Conservation (phyloP, 2,329 filamentous ascomycete species). For the Fusarium albidum region DNA sequence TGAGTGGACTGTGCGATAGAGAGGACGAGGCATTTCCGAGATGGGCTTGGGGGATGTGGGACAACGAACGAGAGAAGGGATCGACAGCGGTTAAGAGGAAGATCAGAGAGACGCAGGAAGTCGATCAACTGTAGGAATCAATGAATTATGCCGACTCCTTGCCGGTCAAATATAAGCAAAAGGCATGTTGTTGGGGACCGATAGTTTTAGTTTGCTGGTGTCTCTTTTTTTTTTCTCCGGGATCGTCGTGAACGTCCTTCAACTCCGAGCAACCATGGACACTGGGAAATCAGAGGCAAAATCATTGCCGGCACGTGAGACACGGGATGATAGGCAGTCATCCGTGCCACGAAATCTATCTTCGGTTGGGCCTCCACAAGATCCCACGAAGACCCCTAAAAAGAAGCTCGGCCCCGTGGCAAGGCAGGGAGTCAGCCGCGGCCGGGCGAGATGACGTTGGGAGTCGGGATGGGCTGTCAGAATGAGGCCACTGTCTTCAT, state of each 20-base stretch:
- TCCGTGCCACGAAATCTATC: constrained; percentile 24
- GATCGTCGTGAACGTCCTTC: constrained; percentile 30
- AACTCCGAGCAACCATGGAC: constrained; percentile 6
- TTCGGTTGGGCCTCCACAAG: constrained; percentile 7
- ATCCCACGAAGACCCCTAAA: constrained; percentile 18
- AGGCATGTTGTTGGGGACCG: constrained; percentile 13
- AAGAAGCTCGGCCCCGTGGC: constrained; percentile 22
- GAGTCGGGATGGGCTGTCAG: constrained; percentile 13
- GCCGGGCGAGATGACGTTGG: constrained; percentile 27
- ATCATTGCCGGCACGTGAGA: constrained; percentile 21
- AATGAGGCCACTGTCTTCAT: constrained; percentile 15
- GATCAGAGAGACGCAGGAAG: constrained; percentile 30
- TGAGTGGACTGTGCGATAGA: constrained; percentile 18
- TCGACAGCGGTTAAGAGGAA: constrained; percentile 28
- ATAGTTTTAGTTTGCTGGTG: constrained; percentile 22
- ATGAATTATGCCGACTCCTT: constrained; percentile 2
- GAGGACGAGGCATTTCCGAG: constrained; percentile 34
- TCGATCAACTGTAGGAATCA: constrained; percentile 27
- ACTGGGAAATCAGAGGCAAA: constrained; percentile 12
- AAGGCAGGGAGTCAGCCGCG: constrained; percentile 14
- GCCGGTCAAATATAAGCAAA: neutral
- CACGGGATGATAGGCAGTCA: constrained; percentile 18
- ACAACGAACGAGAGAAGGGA: constrained; percentile 25
- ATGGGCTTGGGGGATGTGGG: constrained; percentile 27
- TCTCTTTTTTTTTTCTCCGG: constrained; percentile 19